Conservation (phyloP, 176 grass and related monocot genomes). For the Elymus sibiricus region DNA sequence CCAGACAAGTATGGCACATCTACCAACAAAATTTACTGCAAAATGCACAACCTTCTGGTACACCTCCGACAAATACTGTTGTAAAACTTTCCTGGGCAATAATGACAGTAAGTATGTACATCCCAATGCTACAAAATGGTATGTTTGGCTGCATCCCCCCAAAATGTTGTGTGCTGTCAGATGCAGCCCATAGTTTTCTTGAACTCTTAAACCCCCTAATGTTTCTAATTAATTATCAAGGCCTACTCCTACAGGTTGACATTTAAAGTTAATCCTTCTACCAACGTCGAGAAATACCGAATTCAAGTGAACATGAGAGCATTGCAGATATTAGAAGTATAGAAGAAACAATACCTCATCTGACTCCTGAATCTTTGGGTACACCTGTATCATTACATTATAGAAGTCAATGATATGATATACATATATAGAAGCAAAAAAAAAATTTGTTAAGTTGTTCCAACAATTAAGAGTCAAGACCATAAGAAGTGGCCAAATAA, state of each 20-base stretch:
- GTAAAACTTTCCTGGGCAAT: not conserved
- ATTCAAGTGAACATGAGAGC: not conserved
- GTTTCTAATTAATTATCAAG: not conserved
- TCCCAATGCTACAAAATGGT: not conserved
- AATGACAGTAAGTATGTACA: not conserved
- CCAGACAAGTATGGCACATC: not conserved
- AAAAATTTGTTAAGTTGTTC: not conserved
- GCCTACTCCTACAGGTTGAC: not conserved
- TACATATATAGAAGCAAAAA: not conserved
- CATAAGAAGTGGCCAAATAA: not conserved
- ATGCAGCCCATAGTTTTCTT: not conserved
- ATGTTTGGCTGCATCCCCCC: not conserved
- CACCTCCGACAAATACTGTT: not conserved
- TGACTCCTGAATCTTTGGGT: constrained; percentile 80
- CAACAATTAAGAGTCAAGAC: not conserved
- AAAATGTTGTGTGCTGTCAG: not conserved
- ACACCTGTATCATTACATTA: constrained; percentile 57
- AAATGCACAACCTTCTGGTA: not conserved
- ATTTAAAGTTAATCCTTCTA: not conserved
- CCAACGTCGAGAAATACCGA: constrained; percentile 1
- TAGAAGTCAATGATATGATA: constrained; percentile 19
- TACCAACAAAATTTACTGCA: not conserved
- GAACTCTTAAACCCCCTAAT: not conserved
- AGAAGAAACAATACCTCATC: constrained; percentile 58
- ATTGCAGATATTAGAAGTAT: not conserved